These are phyloP conservation scores for Tetrahymena malaccensis DNA, from an alignment of 73 alveolate species.

Conservation along the genomic window DNA sequence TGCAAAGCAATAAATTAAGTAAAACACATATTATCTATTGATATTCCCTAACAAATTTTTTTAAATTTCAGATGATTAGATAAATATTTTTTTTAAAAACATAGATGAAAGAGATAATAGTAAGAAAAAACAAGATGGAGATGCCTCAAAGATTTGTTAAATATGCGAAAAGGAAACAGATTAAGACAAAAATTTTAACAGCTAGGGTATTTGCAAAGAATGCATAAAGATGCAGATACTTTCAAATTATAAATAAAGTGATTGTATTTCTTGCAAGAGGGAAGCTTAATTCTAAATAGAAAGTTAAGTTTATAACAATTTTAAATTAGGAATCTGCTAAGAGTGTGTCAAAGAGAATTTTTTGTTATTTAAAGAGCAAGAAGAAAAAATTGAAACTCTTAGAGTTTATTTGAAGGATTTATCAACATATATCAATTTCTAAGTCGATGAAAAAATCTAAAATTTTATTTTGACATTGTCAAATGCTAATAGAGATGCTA, in stretches of 20 bases:
- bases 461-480: too few relatives aligned
- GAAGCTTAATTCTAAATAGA: not conserved
- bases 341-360: not conserved
- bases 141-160: not conserved
- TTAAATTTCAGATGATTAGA: too few relatives aligned
- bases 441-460: too few relatives aligned
- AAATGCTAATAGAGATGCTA: not conserved
- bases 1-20: not conserved
- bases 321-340: not conserved
- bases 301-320: not conserved
- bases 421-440: not conserved
- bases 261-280: not conserved
- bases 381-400: not conserved
- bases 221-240: not conserved
- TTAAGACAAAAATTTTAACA: not conserved
- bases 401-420: not conserved
- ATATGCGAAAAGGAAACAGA: not conserved
- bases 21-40: not conserved
- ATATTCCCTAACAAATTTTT: too few relatives aligned
- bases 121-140: not conserved
- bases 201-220: not conserved
- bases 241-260: not conserved
- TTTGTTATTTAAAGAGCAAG: not conserved
- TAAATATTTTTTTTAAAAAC: not conserved
- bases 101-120: not conserved